Evolutionary conservation across 805 yeast species (phyloP), one percentile per base, ranked within the genome.

Genomic region (Lipomyces orientalis): DNA sequence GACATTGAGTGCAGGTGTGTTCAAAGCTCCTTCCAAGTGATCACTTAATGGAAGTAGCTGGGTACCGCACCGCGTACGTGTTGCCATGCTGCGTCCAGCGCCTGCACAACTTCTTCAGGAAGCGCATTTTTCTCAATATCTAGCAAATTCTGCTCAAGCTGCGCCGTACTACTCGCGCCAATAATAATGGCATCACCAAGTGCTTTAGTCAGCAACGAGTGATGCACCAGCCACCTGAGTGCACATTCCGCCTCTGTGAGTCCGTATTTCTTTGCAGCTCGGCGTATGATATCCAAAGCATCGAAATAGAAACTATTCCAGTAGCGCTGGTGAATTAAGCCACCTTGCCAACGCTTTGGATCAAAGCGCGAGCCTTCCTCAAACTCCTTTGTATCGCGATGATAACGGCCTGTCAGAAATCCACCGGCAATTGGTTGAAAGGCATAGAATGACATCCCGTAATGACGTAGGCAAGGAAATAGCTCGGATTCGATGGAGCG

Each of bases 161-260:
- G 75, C 33, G 66, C 64, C 4, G 58, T 52, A 33, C 61, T 66
- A 35, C 71, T 63, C n/a, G 73, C 74, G 9, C 76, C 76, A 14
- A 75, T 39, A 55, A 74, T 73, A n/a, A 75, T 61, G 4, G 68
- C 76, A 52, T 73, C 76, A 16, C 73, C 75, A 33, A 2, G 35
- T 22, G 52, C 59, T 39, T 65, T 63, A 10, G 46, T 58, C 19
- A 75, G 65, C 22, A 59, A 56, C 1, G 77, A 74, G 57, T 73
- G 63, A 67, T 69, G 62, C 8, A 65, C 61, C 16, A 74, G 55
- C 77, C 77, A 75, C 19, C 77, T 33, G n/a, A n/a, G n/a, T n/a
- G n/a, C n/a, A n/a, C n/a, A n/a, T n/a, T n/a, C n/a, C n/a, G n/a
- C n/a, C n/a, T 34, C 34, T 33, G 39, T 51, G 22, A 64, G 57